Base-by-base conservation (phyloP, 805 yeast species). In the Kurtzmaniella cleridarum region DNA sequence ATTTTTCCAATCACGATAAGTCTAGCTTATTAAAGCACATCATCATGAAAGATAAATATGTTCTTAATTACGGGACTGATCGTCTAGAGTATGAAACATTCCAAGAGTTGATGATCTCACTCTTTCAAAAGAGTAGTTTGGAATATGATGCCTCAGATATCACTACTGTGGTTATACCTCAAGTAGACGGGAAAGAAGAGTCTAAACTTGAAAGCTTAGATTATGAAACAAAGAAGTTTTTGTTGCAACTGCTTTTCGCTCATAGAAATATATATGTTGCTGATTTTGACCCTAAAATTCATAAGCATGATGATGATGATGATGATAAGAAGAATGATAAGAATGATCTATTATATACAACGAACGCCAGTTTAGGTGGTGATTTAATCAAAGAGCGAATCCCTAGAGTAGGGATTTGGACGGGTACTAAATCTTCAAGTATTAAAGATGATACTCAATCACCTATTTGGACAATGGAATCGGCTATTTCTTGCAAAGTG, bases 331-430 rank as follows among this genome's bases (percentile, higher is more conserved):
- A 29, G 10, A 30, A 40, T 15, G 24, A 27, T 13, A 15, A 36
- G 23, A 18, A 20, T 11, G 36, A 35, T 12, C 27, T 35, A 16
- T 20, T 37, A 13, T 28, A 41, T 17, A 50, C 56, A 44, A 38
- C 27, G 7, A 50, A 49, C 23, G 53, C 62, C 14, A 43, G 28
- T 13, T 44, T 51, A 33, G 54, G 62, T 32, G 51, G 54, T 24
- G 28, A 45, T 10, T 45, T 59, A 33, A 51, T 66, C 9, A 42
- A 53, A 18, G 53, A 59, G 37, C 51, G 74, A 34, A 57, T 67
- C 36, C 36, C 59, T n/a, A 53, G 69, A 39, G 61, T 72, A 44
- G 60, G 70, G 54, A 59, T 62, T 13, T 67, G 73, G 73, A 66
- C 71, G 1, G 73, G 71, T 13, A 63, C 69, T 8, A 60, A 64